Conservation (phyloP, 2,329 filamentous ascomycete species). For the Fusarium tjaetaba region DNA sequence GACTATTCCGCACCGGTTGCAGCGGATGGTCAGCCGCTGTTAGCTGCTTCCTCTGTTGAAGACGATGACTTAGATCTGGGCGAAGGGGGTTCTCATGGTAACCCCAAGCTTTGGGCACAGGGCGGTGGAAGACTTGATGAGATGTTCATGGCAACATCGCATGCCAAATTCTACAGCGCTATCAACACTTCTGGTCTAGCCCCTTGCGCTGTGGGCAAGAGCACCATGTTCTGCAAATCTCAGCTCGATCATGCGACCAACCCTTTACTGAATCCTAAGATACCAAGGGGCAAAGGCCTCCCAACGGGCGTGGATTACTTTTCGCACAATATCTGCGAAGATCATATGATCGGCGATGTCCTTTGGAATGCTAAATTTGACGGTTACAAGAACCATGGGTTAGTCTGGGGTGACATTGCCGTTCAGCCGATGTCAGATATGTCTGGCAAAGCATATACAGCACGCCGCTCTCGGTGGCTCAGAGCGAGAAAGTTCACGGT, state of each 20-base stretch:
- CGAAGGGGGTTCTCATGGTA: constrained; percentile 32
- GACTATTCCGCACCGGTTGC: constrained; percentile 39
- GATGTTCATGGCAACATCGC: constrained; percentile 90
- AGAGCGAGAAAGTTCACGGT: constrained; percentile 96
- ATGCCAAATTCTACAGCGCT: constrained; percentile 97
- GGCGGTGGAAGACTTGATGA: constrained; percentile 91
- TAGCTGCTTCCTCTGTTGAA: constrained; percentile 49
- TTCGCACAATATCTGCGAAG: constrained; percentile 95
- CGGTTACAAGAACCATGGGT: constrained; percentile 79
- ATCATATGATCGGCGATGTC: constrained; percentile 92
- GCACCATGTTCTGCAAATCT: constrained; percentile 96
- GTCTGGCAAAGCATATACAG: constrained; percentile 79
- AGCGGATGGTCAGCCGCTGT: constrained; percentile 42
- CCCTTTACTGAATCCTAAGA: constrained; percentile 56
- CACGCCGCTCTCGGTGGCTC: constrained; percentile 87
- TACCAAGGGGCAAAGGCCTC: constrained; percentile 53
- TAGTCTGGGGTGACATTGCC: constrained; percentile 86
- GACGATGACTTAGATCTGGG: constrained; percentile 30
- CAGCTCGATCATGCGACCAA: constrained; percentile 82
- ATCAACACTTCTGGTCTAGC: constrained; percentile 94
- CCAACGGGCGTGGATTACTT: constrained; percentile 87
- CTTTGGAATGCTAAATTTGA: constrained; percentile 79
- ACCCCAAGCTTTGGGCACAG: constrained; percentile 48
- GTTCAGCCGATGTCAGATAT: constrained; percentile 90
- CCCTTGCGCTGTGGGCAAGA: constrained; percentile 95